phyloP scores from a whole-genome alignment of 2,329 filamentous ascomycete species.

The Sarocladiaceae sp. region DNA sequence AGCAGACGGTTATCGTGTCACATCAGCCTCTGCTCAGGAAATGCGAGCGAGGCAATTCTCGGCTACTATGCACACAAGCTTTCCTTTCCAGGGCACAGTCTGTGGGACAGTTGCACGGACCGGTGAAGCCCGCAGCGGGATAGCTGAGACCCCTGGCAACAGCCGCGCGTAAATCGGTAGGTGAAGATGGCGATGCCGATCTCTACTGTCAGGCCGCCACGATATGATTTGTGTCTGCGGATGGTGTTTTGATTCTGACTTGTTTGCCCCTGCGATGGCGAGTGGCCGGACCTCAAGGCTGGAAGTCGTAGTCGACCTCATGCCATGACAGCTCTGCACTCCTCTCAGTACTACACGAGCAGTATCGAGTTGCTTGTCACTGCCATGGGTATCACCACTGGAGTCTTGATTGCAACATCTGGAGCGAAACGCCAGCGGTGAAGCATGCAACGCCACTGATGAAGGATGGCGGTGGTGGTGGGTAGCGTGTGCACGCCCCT shows the following conservation, averaged over 20 bases:
- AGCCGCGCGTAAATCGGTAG: slow-evolving; percentile 4
- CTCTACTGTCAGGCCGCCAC: neutral
- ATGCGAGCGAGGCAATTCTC: neutral
- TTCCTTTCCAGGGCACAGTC: neutral
- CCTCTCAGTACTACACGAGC: no score
- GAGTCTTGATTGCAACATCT: no score
- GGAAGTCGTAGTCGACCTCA: no score
- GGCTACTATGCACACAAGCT: slow-evolving; percentile 7
- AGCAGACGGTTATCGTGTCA: neutral
- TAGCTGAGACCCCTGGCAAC: neutral
- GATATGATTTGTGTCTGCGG: neutral
- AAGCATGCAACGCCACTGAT: neutral
- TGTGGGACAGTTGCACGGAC: slow-evolving; percentile 1
- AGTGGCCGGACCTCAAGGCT: no score
- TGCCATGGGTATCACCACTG: no score
- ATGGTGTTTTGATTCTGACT: no score
- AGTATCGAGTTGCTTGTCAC: no score
- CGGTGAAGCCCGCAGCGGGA: neutral
- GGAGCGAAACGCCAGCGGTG: neutral
- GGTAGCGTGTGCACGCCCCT: slow-evolving; percentile 8
- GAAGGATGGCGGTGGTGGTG: neutral
- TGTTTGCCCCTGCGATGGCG: no score
- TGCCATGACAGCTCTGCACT: no score
- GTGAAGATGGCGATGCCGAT: neutral
- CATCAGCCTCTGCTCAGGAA: neutral